These are phyloP conservation scores for Rubia balearica DNA, from an alignment of 305 asterid genomes.

Conservation along the genomic window DNA sequence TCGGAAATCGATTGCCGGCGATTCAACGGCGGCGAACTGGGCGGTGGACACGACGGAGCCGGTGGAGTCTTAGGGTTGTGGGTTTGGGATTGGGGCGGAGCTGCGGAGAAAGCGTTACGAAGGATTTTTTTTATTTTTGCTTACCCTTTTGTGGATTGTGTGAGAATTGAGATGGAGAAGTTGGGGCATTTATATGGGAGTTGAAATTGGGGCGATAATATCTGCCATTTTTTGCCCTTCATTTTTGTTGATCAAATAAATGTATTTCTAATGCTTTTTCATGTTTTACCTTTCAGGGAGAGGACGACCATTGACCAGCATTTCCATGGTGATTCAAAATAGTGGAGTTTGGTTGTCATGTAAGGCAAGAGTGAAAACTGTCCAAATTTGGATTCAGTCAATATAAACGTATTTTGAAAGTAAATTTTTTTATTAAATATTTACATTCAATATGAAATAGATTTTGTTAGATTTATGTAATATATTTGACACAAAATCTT, in stretches of 20 bases:
- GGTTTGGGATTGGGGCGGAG: neutral
- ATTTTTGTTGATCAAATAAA: neutral
- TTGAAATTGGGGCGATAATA: neutral
- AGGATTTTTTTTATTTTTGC: neutral
- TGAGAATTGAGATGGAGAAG: neutral
- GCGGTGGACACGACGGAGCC: neutral
- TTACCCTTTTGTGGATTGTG: neutral
- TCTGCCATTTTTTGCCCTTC: neutral
- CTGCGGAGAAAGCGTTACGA: constrained; percentile 4
- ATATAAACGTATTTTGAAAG: no score
- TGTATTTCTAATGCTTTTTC: neutral
- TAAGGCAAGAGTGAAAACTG: no score
- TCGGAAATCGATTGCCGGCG: neutral
- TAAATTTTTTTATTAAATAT: no score
- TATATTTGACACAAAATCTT: no score
- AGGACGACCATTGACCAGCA: neutral
- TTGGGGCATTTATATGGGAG: constrained; percentile 2
- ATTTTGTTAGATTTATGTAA: no score
- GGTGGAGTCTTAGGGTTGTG: constrained; percentile 18
- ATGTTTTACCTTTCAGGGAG: neutral
- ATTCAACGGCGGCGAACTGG: neutral
- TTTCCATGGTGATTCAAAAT: neutral
- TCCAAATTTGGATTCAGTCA: no score
- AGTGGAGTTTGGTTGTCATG: neutral
- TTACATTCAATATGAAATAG: no score